Evolutionary conservation across 1,284 basidiomycete genomes (phyloP), one percentile per base, ranked within the genome.

Genomic region (Schizopora paradoxa): DNA sequence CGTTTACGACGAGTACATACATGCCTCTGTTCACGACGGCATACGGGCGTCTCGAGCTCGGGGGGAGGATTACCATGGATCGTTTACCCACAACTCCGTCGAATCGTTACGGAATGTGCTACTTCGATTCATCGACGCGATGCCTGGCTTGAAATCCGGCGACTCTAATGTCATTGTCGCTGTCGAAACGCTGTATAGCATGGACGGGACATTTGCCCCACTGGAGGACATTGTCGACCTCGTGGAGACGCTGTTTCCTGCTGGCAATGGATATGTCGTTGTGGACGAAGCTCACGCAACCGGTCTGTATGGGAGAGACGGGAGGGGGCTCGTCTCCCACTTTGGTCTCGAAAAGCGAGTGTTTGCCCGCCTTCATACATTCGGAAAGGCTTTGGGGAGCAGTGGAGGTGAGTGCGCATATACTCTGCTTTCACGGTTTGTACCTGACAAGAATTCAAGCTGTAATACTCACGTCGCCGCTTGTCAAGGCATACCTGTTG

Each of bases 171-270:
- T 86, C 6, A 87, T 91, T 54, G 60, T 97, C n/a, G 83, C 89
- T 0, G 79, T 96, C 13, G 94, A 97, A 69, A 82, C 80, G 34
- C 65, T 97, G 45, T 97, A 98, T 60, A 91, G 86, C 51, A 98
- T 97, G 94, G 94, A 97, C 57, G 94, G 94, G 13, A 94, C 92
- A 38, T 74, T 94, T 48, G 78, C 88, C 1, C 91, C 91, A 1
- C 68, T 97, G 11, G 51, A 53, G 5, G 73, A 77, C 27, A 82
- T 96, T 45, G 73, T 82, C 11, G 70, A 74, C 11, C 56, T 73
- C 3, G 58, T 87, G 31, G 81, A 86, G 29, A 64, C 71, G 19
- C 54, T 76, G 19, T 72, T 91, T 28, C 82, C 83, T 0, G 48
- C 57, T 3, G 72, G 74, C 1, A 86, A 88, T 54, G 77, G 70